These are phyloP conservation scores for Keithomyces neogunnii DNA, from an alignment of 2,329 filamentous ascomycete species.

Conservation along the genomic window DNA sequence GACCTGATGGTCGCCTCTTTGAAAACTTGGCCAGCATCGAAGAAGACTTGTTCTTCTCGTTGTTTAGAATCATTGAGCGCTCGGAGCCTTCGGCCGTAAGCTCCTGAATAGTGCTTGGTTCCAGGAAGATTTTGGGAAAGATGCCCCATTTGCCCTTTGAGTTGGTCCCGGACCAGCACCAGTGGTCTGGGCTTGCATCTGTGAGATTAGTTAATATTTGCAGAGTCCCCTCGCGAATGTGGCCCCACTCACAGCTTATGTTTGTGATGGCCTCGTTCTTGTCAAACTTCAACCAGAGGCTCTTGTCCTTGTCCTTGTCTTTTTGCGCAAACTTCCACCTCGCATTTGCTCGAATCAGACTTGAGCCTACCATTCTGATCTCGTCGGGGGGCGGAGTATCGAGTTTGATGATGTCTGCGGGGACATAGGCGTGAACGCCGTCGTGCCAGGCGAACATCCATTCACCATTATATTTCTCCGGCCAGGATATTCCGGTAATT, in stretches of 20 bases:
- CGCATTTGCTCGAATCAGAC: slow-evolving; percentile 38
- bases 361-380: slow-evolving; percentile 36
- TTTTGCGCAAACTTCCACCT: slow-evolving; percentile 46
- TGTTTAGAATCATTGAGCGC: slow-evolving; percentile 21
- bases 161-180: slow-evolving; percentile 49
- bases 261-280: slow-evolving; percentile 60
- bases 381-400: slow-evolving; percentile 37
- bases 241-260: slow-evolving; percentile 41
- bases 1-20: slow-evolving; percentile 19
- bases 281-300: slow-evolving; percentile 51
- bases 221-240: too few species aligned
- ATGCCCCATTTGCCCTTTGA: slow-evolving; percentile 44
- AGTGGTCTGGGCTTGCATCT: slow-evolving; percentile 40
- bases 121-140: slow-evolving; percentile 42
- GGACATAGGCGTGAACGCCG: slow-evolving; percentile 39
- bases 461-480: slow-evolving; percentile 41
- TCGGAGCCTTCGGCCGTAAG: slow-evolving; percentile 17
- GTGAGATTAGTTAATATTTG: background rate
- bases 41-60: slow-evolving; percentile 25
- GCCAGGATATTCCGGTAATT: slow-evolving; percentile 43
- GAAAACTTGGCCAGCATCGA: slow-evolving; percentile 26
- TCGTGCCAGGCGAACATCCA: slow-evolving; percentile 53
- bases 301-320: slow-evolving; percentile 32
- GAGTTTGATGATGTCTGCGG: slow-evolving; percentile 38
- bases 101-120: slow-evolving; percentile 35